Evolutionary conservation across 202 grass and related monocot species (phyloP).

Genomic region (Carex arenaria): DNA sequence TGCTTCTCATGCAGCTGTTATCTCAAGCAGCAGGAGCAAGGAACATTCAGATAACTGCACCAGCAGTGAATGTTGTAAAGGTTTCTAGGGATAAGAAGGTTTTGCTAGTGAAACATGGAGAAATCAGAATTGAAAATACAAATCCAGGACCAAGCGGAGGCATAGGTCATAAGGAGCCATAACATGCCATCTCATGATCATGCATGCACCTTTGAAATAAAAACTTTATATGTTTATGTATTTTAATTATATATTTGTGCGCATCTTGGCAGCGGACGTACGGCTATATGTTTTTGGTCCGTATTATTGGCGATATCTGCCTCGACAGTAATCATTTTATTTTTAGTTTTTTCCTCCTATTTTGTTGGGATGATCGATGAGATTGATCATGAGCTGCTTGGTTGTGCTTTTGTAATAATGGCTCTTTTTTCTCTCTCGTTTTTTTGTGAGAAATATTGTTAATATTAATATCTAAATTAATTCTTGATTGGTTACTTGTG

Average conservation of each 20-base stretch:
- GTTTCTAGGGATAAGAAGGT: background rate
- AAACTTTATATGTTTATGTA: background rate
- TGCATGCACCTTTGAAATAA: background rate
- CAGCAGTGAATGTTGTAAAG: background rate
- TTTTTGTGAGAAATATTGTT: background rate
- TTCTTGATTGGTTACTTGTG: background rate
- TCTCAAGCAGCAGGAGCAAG: background rate
- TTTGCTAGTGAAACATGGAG: background rate
- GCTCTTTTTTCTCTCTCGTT: background rate
- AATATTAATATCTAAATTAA: background rate
- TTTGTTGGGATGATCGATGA: background rate
- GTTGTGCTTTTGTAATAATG: background rate
- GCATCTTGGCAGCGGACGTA: background rate
- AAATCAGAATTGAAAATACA: background rate
- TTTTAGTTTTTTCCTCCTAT: background rate
- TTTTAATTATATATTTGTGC: background rate
- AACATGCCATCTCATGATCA: background rate
- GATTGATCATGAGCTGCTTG: background rate
- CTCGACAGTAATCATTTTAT: background rate
- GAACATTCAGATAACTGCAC: background rate
- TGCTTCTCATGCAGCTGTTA: conserved; percentile 19
- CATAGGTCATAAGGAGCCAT: conserved; percentile 4
- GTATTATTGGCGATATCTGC: background rate
- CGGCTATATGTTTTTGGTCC: background rate
- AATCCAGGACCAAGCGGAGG: conserved; percentile 12